Base-by-base conservation (phyloP, 345 rosid species). In the Murraya paniculata region DNA sequence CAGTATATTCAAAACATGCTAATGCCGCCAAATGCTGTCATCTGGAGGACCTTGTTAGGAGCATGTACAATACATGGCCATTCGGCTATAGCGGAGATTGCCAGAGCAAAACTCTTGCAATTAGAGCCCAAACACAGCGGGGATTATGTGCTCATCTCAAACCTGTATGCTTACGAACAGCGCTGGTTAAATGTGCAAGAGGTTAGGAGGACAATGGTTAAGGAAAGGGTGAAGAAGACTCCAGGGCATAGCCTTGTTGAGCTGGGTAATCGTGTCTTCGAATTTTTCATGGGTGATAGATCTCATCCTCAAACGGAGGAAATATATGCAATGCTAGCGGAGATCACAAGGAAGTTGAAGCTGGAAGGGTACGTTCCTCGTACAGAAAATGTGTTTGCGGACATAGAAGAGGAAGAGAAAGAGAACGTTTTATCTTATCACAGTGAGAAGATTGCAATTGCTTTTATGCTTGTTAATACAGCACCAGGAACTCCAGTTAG, bases 341-440 rank as follows among this genome's bases (percentile, higher is more conserved):
- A 93, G 83, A 88, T 94, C 72, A 83, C 85, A 61, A 83, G 66
- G 73, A 89, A 71, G 79, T 80, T 91, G 88, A 91, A 79, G 82
- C 56, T 79, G 35, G 88, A 90, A 86, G 94, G 95, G 31, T 91
- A 93, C 33, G 48, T 86, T 48, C 93, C 98, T 16, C 88, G 65
- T 7, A 91, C 85, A 4, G 80, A 36, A 2, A 89, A 89, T 57
- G 97, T 93, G 27, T 81, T 89, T 8, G 93, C 79, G 0, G 97
- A 94, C 74, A 89, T 94, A 58, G 95, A 93, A 69, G 93, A 91
- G 53, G 97, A 94, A 84, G 98, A 94, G 48, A 93, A 93, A 78
- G 94, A 91, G 84, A 76, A 83, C 53, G 91, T 91, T 38, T 58
- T 94, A 76, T 86, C 90, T 7, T 88, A 89, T 80, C 98, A 94